These are phyloP conservation scores for Xylariaceae sp. DNA, from an alignment of 2,329 filamentous ascomycete species.

Conservation along the genomic window DNA sequence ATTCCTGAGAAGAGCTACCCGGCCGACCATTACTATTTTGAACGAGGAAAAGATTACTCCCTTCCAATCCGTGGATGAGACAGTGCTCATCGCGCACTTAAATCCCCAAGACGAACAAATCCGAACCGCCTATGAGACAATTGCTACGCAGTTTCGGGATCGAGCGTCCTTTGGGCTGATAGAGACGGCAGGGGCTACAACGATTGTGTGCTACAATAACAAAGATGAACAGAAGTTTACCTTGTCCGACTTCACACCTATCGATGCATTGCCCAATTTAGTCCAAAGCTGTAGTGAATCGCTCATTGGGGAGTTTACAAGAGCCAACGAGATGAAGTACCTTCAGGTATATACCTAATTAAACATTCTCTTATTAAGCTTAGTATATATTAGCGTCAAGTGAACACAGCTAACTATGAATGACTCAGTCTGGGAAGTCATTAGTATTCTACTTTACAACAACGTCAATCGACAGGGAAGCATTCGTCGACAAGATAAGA, in stretches of 20 bases:
- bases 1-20: slow-evolving; percentile 38
- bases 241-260: slow-evolving; percentile 40
- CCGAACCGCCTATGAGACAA: slow-evolving; percentile 37
- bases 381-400: background rate
- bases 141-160: slow-evolving; percentile 47
- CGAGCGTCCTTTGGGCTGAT: slow-evolving; percentile 50
- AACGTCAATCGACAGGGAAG: slow-evolving; percentile 40
- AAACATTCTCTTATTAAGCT: background rate
- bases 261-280: slow-evolving; percentile 46
- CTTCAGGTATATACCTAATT: slow-evolving; percentile 43
- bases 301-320: slow-evolving; percentile 51
- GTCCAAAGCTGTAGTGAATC: slow-evolving; percentile 47
- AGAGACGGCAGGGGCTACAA: slow-evolving; percentile 23
- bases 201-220: slow-evolving; percentile 50
- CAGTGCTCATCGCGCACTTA: slow-evolving; percentile 50
- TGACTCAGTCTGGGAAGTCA: slow-evolving; percentile 45
- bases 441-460: slow-evolving; percentile 47
- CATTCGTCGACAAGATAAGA: slow-evolving; percentile 45
- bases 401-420: background rate
- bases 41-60: slow-evolving; percentile 28
- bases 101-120: slow-evolving; percentile 39
- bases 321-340: slow-evolving; percentile 51
- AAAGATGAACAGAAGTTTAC: slow-evolving; percentile 44
- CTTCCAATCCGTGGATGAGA: slow-evolving; percentile 48
- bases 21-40: slow-evolving; percentile 36